phyloP scores from a whole-genome alignment of 768 basidiomycete species.

The Phanerochaete sordida region DNA sequence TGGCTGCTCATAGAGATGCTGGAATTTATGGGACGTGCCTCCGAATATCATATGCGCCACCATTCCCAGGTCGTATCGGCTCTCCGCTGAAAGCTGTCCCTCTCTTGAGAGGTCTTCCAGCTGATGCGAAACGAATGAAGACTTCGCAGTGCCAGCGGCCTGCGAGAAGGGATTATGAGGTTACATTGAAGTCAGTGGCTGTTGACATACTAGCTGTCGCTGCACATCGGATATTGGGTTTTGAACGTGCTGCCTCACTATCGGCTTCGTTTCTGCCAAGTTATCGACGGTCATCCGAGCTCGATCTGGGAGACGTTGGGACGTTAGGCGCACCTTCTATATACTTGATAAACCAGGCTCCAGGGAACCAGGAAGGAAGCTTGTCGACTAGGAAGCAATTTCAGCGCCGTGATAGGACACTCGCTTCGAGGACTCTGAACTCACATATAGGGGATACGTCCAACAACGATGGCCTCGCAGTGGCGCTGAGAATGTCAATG shows the following conservation, averaged over 20 bases:
- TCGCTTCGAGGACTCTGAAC: background rate
- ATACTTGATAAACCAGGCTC: constrained; percentile 7
- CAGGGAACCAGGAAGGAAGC: constrained; percentile 11
- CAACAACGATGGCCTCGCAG: background rate
- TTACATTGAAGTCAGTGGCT: background rate
- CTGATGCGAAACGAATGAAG: background rate
- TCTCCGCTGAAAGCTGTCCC: background rate
- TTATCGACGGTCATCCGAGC: background rate
- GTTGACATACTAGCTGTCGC: background rate
- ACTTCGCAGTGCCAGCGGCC: background rate
- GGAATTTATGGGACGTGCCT: background rate
- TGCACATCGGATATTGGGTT: background rate
- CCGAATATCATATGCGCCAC: constrained; percentile 1
- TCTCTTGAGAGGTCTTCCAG: background rate
- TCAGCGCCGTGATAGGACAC: too few species aligned
- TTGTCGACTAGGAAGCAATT: background rate
- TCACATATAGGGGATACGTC: background rate
- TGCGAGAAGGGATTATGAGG: background rate
- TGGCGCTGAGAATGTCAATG: background rate
- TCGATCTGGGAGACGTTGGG: background rate
- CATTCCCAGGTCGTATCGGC: background rate
- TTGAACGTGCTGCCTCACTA: constrained; percentile 1
- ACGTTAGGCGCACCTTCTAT: background rate
- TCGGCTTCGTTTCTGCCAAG: background rate
- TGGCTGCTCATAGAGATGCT: too few species aligned